Evolutionary conservation across 2,329 filamentous ascomycete genomes (phyloP).

Genomic region (Tolypocladium guangdongense): DNA sequence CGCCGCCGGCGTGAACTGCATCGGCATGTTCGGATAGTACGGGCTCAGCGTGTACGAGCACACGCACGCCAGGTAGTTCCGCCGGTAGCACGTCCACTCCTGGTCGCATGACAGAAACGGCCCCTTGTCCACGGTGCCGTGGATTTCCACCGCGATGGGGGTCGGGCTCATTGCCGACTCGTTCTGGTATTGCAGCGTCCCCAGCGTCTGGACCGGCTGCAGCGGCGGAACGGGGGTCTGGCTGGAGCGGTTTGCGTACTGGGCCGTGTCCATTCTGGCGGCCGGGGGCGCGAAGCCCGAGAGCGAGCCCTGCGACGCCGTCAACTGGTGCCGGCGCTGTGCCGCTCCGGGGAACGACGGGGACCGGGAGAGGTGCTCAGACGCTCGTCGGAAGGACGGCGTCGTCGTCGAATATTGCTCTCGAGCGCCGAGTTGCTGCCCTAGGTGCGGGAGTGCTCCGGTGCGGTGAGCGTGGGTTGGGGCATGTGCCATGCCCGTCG

Average conservation of each 20-base stretch:
- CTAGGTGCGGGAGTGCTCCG: slow-evolving; percentile 40
- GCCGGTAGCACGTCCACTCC: slow-evolving; percentile 85
- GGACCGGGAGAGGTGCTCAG: slow-evolving; percentile 40
- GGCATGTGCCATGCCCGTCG: slow-evolving; percentile 47
- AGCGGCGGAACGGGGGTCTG: slow-evolving; percentile 41
- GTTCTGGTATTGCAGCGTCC: slow-evolving; percentile 46
- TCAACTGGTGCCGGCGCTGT: slow-evolving; percentile 40
- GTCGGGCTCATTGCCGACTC: slow-evolving; percentile 28
- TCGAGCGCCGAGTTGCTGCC: slow-evolving; percentile 35
- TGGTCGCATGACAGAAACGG: slow-evolving; percentile 65
- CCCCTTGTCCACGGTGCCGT: slow-evolving; percentile 76
- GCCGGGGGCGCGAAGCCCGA: slow-evolving; percentile 30
- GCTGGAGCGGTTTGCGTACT: slow-evolving; percentile 20
- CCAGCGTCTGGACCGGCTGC: slow-evolving; percentile 37
- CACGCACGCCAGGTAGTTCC: slow-evolving; percentile 83
- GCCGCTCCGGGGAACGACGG: slow-evolving; percentile 35
- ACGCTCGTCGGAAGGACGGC: slow-evolving; percentile 37
- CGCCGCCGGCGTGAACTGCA: slow-evolving; percentile 35
- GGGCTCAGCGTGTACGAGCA: slow-evolving; percentile 67
- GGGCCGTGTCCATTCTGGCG: slow-evolving; percentile 38
- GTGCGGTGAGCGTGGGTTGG: slow-evolving; percentile 31
- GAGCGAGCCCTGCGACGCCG: slow-evolving; percentile 39
- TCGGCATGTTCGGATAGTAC: slow-evolving; percentile 30
- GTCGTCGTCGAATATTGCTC: slow-evolving; percentile 42
- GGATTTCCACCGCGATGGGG: slow-evolving; percentile 59